Evolutionary conservation across 2,329 filamentous ascomycete species (phyloP), one percentile per base, ranked within the genome.

Genomic region (Madurella mycetomatis): DNA sequence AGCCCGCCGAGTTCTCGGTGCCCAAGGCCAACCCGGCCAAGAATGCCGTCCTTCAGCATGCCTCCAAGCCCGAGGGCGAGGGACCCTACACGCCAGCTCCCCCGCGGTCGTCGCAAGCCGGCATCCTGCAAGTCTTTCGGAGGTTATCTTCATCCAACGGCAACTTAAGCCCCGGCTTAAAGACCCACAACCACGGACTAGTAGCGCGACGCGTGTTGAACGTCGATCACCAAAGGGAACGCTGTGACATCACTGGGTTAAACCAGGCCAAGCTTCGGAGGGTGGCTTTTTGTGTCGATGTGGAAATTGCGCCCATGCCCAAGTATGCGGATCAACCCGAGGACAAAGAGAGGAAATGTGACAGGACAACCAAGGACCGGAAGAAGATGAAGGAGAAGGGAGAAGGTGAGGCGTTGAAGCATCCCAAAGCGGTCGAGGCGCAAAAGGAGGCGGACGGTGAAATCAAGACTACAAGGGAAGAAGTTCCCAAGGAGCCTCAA

Each of bases 201-300:
- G 92, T 92, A 49, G 87, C 92, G 64, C 82, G 94, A 47, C 84
- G 78, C 60, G 79, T 96, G 8, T 75, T 97, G 74, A 99, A 99
- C 66, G 79, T 96, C 43, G 90, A 97, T 67, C 83, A 76, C 9
- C 80, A 86, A 61, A 83, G 94, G 41, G 85, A 92, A 66, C 78
- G 94, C 60, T 95, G 90, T 68, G 79, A 83, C 19, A 83, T 97
- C 31, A 76, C 82, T 4, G 92, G 95, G 61, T 76, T 99, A 45
- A 85, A 91, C 61, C 83, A 86, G 64, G 82, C 83, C 47, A 96
- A 94, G 68, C 72, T 99, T 56, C 83, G 90, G 51, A 84, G 91
- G 50, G 94, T 99, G 0, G 88, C 92, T 0, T 99, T 99, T 66
- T 96, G 90, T 63, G 94, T 99, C 2, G 94, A 99, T 66, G 92